Evolutionary conservation across 2,329 filamentous ascomycete genomes (phyloP).

Genomic region (Arthrobotrys sinensis): DNA sequence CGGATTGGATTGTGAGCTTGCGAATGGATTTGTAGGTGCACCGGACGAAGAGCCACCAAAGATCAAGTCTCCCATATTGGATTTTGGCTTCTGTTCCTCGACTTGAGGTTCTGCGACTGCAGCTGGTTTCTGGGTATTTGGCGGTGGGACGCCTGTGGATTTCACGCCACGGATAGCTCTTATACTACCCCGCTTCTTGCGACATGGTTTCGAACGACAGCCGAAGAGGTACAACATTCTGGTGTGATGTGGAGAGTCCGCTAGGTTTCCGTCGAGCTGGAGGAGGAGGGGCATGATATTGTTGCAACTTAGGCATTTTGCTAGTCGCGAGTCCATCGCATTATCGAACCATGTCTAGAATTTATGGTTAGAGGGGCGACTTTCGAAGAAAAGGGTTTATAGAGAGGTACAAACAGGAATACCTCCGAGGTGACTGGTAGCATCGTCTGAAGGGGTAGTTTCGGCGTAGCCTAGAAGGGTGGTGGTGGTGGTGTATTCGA

Average conservation of each 20-base stretch:
- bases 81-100: slow-evolving; percentile 66
- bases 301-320: slow-evolving; percentile 89
- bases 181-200: slow-evolving; percentile 85
- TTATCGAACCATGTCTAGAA: slow-evolving; percentile 85
- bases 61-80: slow-evolving; percentile 62
- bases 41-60: slow-evolving; percentile 60
- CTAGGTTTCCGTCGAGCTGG: slow-evolving; percentile 91
- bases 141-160: slow-evolving; percentile 65
- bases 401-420: slow-evolving; percentile 77
- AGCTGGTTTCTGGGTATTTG: slow-evolving; percentile 2
- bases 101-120: slow-evolving; percentile 64
- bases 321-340: slow-evolving; percentile 82
- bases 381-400: neutral
- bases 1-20: slow-evolving; percentile 63
- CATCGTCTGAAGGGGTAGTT: slow-evolving; percentile 78
- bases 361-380: neutral
- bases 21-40: slow-evolving; percentile 65
- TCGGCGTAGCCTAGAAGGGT: slow-evolving; percentile 92
- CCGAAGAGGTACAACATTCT: slow-evolving; percentile 88
- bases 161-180: slow-evolving; percentile 71
- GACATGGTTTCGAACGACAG: slow-evolving; percentile 83
- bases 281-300: slow-evolving; percentile 86
- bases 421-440: slow-evolving; percentile 89
- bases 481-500: slow-evolving; percentile 66
- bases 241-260: slow-evolving; percentile 85